Evolutionary conservation across 2,329 filamentous ascomycete species (phyloP).

Genomic region (Diaporthe vexans): DNA sequence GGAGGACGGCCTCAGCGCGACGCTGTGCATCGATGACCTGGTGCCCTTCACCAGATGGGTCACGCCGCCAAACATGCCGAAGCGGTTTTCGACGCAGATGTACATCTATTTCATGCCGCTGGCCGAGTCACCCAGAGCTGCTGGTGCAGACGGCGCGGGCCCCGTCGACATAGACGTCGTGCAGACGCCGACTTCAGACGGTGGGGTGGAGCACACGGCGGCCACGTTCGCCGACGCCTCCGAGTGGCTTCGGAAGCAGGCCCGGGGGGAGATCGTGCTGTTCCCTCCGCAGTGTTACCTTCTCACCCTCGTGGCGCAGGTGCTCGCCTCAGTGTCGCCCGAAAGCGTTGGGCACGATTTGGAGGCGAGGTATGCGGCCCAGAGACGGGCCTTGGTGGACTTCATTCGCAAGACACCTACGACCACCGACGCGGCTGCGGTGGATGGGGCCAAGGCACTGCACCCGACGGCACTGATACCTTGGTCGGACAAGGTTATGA

Average conservation of each 20-base stretch:
- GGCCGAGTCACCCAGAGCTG: slow-evolving; percentile 42
- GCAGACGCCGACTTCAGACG: slow-evolving; percentile 79
- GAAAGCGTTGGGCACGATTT: slow-evolving; percentile 44
- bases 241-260: slow-evolving; percentile 77
- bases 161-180: slow-evolving; percentile 66
- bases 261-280: slow-evolving; percentile 78
- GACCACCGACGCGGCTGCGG: background rate
- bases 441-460: slow-evolving; percentile 51
- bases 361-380: slow-evolving; percentile 55
- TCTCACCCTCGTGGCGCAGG: slow-evolving; percentile 69
- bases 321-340: slow-evolving; percentile 58
- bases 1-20: slow-evolving; percentile 43
- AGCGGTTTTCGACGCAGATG: slow-evolving; percentile 95
- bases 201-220: slow-evolving; percentile 71
- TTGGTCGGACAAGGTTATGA: slow-evolving; percentile 74
- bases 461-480: slow-evolving; percentile 62
- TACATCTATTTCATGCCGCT: slow-evolving; percentile 91
- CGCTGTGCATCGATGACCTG: slow-evolving; percentile 65
- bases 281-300: slow-evolving; percentile 93
- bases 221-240: slow-evolving; percentile 81
- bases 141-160: background rate
- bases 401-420: slow-evolving; percentile 65
- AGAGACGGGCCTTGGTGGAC: slow-evolving; percentile 65
- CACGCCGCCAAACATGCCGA: slow-evolving; percentile 79
- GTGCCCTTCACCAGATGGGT: slow-evolving; percentile 93